phyloP scores from a whole-genome alignment of 2,329 filamentous ascomycete species.

The Alternaria brassicae region DNA sequence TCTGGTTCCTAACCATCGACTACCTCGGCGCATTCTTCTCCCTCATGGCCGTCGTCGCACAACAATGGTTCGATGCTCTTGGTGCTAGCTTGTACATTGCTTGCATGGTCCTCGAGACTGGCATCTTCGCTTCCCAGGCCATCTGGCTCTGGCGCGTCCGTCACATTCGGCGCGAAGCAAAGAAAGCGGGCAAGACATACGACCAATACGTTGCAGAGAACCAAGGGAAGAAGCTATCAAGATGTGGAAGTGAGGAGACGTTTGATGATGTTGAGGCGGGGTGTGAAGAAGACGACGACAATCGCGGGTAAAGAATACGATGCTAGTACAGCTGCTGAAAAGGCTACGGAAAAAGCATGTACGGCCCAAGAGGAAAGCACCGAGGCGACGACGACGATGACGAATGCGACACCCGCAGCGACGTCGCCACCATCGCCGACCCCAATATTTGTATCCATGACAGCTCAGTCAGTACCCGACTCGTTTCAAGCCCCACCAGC shows the following conservation, averaged over 20 bases:
- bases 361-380: not conserved
- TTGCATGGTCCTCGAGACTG: conserved; percentile 64
- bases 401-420: not conserved
- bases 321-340: not conserved
- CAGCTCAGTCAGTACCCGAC: not conserved
- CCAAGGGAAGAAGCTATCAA: conserved; percentile 31
- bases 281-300: conserved; percentile 1
- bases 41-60: conserved; percentile 66
- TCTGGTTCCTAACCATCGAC: conserved; percentile 67
- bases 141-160: conserved; percentile 66
- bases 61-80: conserved; percentile 67
- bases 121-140: conserved; percentile 66
- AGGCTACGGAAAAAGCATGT: not conserved
- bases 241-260: conserved; percentile 33
- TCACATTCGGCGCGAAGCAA: conserved; percentile 60
- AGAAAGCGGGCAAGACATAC: conserved; percentile 60
- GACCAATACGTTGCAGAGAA: conserved; percentile 57
- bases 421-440: not conserved
- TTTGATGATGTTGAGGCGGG: conserved; percentile 39
- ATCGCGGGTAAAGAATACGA: conserved; percentile 2
- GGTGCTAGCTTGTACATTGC: conserved; percentile 67
- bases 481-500: not conserved
- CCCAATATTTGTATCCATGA: not conserved
- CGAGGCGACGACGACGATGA: not conserved
- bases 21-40: conserved; percentile 69